Base-by-base conservation (phyloP, 2,329 filamentous ascomycete species). In the Emmonsiellopsis sp. region DNA sequence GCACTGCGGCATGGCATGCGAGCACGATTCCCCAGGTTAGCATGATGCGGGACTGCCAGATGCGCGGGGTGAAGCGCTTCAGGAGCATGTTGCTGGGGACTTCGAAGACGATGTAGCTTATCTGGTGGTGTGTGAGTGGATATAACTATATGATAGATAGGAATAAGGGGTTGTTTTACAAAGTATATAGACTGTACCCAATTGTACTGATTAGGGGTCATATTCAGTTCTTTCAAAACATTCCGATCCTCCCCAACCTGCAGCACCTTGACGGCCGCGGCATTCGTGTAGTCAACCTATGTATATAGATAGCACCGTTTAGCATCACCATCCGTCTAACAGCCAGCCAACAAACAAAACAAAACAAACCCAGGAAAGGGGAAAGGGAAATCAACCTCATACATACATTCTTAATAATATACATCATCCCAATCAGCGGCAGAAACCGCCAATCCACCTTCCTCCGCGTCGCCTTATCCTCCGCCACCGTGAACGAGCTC, bases 181-280 rank as follows among this genome's bases (percentile, higher is more conserved):
- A 66, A 71, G 53, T 71, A 69, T 14, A 71, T 71, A 3, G 66
- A 67, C 48, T 64, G 64, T 1, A 71, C 68, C 68, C 68, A 72
- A 49, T 72, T 72, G 53, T 73, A 74, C 52, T 72, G 59, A 56
- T 74, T 61, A 0, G 68, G 34, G 5, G 66, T 72, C 71, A 73
- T 74, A 13, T 65, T 51, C 7, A 74, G 60, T 42, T 74, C 65
- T 1, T 52, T 67, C 11, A 74, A 51, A 39, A 73, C 67, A 50
- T 74, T 71, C 7, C 65, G 57, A 0, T 63, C 59, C 51, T 70
- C 45, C 3, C 69, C 71, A 14, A 73, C 67, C 56, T 75, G 71
- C 2, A 75, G 60, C 10, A 74, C 71, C 53, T 73, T 72, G 52
- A 74, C 68, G 13, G 62, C 67, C 0, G 71, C 66, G 1, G 69